Evolutionary conservation across 2,329 filamentous ascomycete species (phyloP).

Genomic region (Pseudopyricularia cyperi): DNA sequence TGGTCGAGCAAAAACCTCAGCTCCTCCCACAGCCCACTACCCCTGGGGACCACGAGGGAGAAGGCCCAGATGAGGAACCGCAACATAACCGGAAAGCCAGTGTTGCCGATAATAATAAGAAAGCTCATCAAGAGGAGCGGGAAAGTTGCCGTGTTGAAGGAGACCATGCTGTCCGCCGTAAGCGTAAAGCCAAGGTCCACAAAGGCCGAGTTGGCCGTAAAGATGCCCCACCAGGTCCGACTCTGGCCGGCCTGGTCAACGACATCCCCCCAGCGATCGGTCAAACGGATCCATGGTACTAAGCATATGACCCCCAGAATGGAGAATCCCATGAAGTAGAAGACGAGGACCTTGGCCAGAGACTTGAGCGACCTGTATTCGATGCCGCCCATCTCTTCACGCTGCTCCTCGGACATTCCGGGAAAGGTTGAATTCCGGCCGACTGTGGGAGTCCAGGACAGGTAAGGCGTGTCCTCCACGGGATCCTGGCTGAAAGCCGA

Average conservation of each 20-base stretch:
- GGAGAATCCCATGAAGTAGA: conserved; percentile 77
- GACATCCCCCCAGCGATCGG: conserved; percentile 46
- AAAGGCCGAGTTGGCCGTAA: conserved; percentile 76
- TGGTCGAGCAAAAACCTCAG: conserved; percentile 85
- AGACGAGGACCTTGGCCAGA: conserved; percentile 61
- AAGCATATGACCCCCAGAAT: conserved; percentile 61
- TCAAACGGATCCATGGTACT: conserved; percentile 65
- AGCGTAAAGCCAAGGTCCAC: conserved; percentile 92
- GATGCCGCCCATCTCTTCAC: conserved; percentile 90
- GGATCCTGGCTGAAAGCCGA: conserved; percentile 41
- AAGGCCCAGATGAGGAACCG: conserved; percentile 81
- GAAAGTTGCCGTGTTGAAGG: conserved; percentile 66
- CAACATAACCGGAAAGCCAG: conserved; percentile 88
- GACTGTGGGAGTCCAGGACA: conserved; percentile 87
- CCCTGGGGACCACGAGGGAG: conserved; percentile 51
- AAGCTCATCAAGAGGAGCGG: conserved; percentile 69
- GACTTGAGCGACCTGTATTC: conserved; percentile 90
- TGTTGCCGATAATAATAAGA: conserved; percentile 89
- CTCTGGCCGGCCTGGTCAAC: conserved; percentile 50
- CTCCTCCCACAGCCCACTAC: conserved; percentile 73
- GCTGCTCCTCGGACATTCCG: conserved; percentile 75
- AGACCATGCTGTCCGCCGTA: conserved; percentile 87
- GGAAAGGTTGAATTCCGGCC: conserved; percentile 89
- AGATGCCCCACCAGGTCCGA: conserved; percentile 83
- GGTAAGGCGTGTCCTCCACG: conserved; percentile 60